Evolutionary conservation across 345 rosid species (phyloP).

Genomic region (Noccaea bulbosa): DNA sequence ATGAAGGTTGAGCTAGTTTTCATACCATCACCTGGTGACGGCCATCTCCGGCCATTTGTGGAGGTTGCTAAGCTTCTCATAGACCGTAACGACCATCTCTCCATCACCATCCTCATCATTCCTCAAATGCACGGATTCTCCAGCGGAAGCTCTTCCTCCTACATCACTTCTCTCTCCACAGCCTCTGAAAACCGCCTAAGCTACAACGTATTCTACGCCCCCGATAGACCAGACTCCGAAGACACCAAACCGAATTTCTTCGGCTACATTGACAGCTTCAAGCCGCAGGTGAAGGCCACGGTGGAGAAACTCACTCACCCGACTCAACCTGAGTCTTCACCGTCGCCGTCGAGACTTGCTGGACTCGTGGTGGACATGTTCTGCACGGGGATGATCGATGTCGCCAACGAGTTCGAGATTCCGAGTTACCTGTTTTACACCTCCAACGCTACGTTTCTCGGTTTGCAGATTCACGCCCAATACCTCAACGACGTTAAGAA

Average conservation of each 20-base stretch:
- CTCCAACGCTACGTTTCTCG: constrained; percentile 50
- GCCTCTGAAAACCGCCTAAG: constrained; percentile 36
- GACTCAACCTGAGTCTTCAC: not conserved
- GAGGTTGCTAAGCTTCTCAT: constrained; percentile 54
- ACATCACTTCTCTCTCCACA: constrained; percentile 42
- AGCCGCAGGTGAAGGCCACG: constrained; percentile 44
- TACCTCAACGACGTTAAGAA: constrained; percentile 36
- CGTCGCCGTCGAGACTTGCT: constrained; percentile 47
- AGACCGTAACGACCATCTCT: constrained; percentile 49
- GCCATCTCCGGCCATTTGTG: constrained; percentile 52
- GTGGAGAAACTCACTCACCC: constrained; percentile 22
- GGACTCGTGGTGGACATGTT: constrained; percentile 64
- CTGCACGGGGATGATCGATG: constrained; percentile 54
- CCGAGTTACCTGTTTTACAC: constrained; percentile 60
- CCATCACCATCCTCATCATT: constrained; percentile 54
- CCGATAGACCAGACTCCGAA: constrained; percentile 16
- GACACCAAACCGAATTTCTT: not conserved
- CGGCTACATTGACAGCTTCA: constrained; percentile 37
- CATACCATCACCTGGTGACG: constrained; percentile 56
- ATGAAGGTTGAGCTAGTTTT: constrained; percentile 48
- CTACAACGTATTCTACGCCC: constrained; percentile 45
- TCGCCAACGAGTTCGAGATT: constrained; percentile 49
- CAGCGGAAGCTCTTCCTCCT: constrained; percentile 34
- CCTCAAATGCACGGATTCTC: constrained; percentile 32
- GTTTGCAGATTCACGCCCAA: constrained; percentile 31